These are phyloP conservation scores for Lecanicillium sp. DNA, from an alignment of 2,329 filamentous ascomycete species.

Conservation along the genomic window DNA sequence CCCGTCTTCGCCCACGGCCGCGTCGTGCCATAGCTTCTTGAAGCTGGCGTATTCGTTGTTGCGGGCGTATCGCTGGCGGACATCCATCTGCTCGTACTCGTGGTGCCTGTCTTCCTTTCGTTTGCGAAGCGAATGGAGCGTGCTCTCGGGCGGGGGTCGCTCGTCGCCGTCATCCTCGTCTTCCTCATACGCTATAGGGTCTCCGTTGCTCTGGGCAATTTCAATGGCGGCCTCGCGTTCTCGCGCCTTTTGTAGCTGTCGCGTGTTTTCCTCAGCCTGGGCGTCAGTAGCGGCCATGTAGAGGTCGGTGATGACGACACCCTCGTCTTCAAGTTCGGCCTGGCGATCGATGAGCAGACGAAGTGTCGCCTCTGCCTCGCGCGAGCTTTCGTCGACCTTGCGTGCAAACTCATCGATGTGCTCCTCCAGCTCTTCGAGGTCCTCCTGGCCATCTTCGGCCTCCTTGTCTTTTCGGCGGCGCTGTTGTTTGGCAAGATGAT, in stretches of 20 bases:
- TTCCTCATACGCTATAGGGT: conserved; percentile 17
- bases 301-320: conserved; percentile 32
- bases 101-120: conserved; percentile 31
- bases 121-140: conserved; percentile 29
- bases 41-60: conserved; percentile 57
- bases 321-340: conserved; percentile 45
- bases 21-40: conserved; percentile 53
- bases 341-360: conserved; percentile 45
- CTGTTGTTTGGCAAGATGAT: conserved; percentile 25
- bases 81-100: conserved; percentile 37
- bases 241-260: conserved; percentile 12
- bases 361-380: conserved; percentile 39
- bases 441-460: conserved; percentile 26
- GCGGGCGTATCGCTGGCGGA: conserved; percentile 44
- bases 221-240: conserved; percentile 1
- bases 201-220: conserved; percentile 16
- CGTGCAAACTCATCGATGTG: conserved; percentile 34
- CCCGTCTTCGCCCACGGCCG: conserved; percentile 41
- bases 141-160: conserved; percentile 21
- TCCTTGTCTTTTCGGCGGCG: conserved; percentile 34
- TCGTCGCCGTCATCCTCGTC: conserved; percentile 23
- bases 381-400: conserved; percentile 37
- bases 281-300: conserved; percentile 26
- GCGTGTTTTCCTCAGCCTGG: conserved; percentile 13
- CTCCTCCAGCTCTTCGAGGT: conserved; percentile 32